Conservation (phyloP, 345 rosid genomes). For the Syzygium aqueum region DNA sequence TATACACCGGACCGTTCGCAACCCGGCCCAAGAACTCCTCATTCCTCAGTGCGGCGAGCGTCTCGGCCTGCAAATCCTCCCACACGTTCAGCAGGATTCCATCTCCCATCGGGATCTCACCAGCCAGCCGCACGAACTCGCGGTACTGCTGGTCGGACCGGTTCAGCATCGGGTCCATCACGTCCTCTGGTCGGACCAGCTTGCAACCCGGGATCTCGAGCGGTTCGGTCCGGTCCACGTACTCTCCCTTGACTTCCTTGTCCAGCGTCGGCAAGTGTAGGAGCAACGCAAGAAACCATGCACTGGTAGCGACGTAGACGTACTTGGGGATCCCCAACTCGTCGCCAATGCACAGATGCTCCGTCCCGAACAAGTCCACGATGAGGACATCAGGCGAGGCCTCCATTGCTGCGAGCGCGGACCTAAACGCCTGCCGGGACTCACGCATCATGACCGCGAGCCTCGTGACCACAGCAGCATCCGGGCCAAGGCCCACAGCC, state of each 20-base stretch:
- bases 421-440: conserved; percentile 12
- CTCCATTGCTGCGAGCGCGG: conserved; percentile 16
- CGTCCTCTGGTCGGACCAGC: conserved; percentile 33
- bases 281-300: conserved; percentile 43
- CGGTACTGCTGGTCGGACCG: conserved; percentile 13
- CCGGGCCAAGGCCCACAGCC: conserved; percentile 15
- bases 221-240: conserved; percentile 20
- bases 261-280: conserved; percentile 23
- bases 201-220: conserved; percentile 45
- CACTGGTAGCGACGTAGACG: conserved; percentile 22
- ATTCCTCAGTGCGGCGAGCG: conserved; percentile 26
- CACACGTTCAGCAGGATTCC: conserved; percentile 55
- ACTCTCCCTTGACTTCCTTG: conserved; percentile 25
- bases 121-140: conserved; percentile 5
- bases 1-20: conserved; percentile 22
- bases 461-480: conserved; percentile 11
- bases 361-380: conserved; percentile 37
- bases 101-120: conserved; percentile 19
- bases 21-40: conserved; percentile 4
- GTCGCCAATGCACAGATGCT: conserved; percentile 20
- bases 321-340: conserved; percentile 28
- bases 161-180: conserved; percentile 23
- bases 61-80: conserved; percentile 39
- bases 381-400: conserved; percentile 32
- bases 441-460: conserved; percentile 30